Evolutionary conservation across 2,329 filamentous ascomycete species (phyloP), one percentile per base, ranked within the genome.

Genomic region (Arachnopeziza araneosa): DNA sequence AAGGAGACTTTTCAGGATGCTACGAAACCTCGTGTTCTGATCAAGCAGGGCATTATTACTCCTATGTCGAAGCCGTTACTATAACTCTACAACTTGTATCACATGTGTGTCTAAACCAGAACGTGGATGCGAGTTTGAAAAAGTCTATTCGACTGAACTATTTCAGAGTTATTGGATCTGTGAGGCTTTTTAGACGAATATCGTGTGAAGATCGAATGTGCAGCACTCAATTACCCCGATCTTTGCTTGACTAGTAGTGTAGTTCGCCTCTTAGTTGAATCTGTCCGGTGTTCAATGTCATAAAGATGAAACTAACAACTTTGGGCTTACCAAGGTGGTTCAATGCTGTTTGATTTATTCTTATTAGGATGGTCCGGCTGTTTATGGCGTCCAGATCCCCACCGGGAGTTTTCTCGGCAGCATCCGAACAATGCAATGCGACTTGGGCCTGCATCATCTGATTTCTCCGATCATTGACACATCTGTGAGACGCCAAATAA

Each of bases 1-100:
- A 97, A 96, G 83, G 86, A 91, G 78, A 91, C 89, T 17, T 95
- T 95, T 82, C 93, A 98, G 79, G 85, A 89, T 68, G 84, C 84
- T 63, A 96, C 90, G 61, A 96, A 93, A 82, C 95, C 95, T 60
- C 85, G 91, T 69, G 83, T 98, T 66, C 80, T 98, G 74, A 79
- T 96, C 74, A 97, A 96, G 80, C 90, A 93, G 77, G 95, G 95
- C 53, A 82, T 96, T 66, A 92, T 99, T 75, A 83, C 85, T 69
- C 90, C 95, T 50, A 90, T 99, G 83, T 85, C 88, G 60, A 93
- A 89, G 77, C 93, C 93, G 36, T 58, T 73, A 26, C 58, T 71
- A 49, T 72, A 70, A 61, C 36, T 44, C 36, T 19, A 19, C 5
- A 44, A 44, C 17, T 4, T 44, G 36, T 44, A 44, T 19, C 6